Percentiles rank a stretch among this genome's conserved stretches.
Conservation (phyloP, 1,284 basidiomycete species). For the Sporisorium reilianum region DNA sequence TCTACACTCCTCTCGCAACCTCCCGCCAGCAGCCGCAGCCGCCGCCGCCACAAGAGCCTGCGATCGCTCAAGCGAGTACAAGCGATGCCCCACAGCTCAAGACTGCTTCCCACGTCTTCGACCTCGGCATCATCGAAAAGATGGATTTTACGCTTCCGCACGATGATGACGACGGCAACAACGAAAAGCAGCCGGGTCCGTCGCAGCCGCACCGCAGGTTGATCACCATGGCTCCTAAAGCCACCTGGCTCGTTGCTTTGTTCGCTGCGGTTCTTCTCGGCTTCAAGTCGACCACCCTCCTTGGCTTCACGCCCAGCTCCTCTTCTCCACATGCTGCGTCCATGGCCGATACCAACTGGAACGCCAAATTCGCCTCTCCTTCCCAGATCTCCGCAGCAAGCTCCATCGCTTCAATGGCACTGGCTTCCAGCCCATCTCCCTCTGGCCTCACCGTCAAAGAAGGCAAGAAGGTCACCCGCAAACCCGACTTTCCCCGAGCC, state of each 20-base stretch:
- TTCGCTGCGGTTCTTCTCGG: constrained; percentile 28
- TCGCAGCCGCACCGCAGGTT: constrained; percentile 7
- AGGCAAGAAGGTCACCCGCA: neutral
- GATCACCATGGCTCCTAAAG: constrained; percentile 10
- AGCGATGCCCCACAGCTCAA: neutral
- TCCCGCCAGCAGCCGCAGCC: constrained; percentile 8
- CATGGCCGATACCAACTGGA: neutral
- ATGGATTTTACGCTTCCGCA: neutral
- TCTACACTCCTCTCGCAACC: constrained; percentile 18
- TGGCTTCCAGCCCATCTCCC: constrained; percentile 18
- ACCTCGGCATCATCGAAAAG: constrained; percentile 20
- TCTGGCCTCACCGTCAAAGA: constrained; percentile 4
- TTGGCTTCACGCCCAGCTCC: neutral
- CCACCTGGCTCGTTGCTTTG: constrained; percentile 28
- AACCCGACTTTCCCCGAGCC: neutral
- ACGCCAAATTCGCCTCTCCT: constrained; percentile 26
- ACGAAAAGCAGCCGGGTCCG: constrained; percentile 2
- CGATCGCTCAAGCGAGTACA: neutral
- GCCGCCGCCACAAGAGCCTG: neutral
- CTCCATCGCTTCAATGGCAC: neutral
- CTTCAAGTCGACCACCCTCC: constrained; percentile 18
- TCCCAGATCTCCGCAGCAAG: neutral
- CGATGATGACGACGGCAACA: neutral
- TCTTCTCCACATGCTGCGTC: neutral
- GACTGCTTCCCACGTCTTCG: neutral